Conservation (phyloP, 257 asterid species). For the Scutellaria baicalensis region DNA sequence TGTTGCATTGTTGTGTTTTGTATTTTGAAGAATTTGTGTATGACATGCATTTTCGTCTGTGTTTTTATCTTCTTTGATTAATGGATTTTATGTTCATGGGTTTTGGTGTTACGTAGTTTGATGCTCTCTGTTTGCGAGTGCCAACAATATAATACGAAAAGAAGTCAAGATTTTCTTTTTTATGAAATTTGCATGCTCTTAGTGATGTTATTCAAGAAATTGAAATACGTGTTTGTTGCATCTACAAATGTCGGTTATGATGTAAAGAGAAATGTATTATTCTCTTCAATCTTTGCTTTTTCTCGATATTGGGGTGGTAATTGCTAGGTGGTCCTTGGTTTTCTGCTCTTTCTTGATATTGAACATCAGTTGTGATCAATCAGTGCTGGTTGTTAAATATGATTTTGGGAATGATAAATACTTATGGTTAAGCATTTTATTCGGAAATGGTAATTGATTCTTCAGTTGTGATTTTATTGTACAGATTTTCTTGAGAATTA, state of each 20-base stretch:
- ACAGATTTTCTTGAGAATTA: slow-evolving; percentile 3
- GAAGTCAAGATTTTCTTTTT: neutral
- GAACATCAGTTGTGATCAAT: neutral
- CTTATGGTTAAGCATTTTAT: neutral
- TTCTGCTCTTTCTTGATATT: neutral
- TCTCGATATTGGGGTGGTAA: no score
- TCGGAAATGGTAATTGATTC: neutral
- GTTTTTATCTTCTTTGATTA: neutral
- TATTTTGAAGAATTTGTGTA: neutral
- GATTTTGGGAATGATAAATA: neutral
- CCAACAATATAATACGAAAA: neutral
- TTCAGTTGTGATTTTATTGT: neutral
- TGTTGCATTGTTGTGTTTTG: neutral
- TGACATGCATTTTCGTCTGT: neutral
- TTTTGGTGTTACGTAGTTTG: neutral
- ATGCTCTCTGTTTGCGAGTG: slow-evolving; percentile 4
- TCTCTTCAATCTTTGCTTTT: no score
- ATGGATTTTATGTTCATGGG: neutral
- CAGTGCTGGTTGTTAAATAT: neutral
- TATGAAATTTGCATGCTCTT: no score
- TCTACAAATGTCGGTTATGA: no score
- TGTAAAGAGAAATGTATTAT: neutral
- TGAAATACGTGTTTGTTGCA: neutral
- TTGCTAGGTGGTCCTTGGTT: no score
- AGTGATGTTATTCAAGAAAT: no score